Evolutionary conservation across 208 protist species (phyloP).

Genomic region (Herpetomonas tarakana): DNA sequence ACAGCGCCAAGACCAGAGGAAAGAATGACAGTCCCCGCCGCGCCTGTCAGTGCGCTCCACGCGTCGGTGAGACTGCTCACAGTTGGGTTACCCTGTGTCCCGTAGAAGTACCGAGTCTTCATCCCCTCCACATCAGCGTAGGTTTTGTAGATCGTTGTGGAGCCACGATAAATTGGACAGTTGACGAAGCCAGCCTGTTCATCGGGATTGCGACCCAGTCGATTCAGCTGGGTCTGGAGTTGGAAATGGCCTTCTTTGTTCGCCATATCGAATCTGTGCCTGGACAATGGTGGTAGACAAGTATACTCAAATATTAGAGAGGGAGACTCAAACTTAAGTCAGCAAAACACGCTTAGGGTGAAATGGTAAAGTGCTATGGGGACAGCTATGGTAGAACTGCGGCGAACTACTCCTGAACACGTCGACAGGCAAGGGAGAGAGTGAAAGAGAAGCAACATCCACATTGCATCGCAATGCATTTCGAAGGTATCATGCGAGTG

Average conservation of each 20-base stretch:
- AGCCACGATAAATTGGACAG: slow-evolving; percentile 23
- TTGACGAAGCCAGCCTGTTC: slow-evolving; percentile 24
- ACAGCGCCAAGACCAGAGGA: slow-evolving; percentile 25
- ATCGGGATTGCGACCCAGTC: slow-evolving; percentile 13
- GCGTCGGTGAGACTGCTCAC: slow-evolving; percentile 19
- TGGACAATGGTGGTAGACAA: no score
- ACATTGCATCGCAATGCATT: no score
- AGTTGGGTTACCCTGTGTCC: slow-evolving; percentile 20
- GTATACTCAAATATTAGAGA: no score
- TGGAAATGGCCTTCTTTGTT: background rate
- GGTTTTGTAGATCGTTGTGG: slow-evolving; percentile 21
- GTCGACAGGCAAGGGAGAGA: no score
- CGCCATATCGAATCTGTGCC: no score
- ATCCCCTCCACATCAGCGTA: slow-evolving; percentile 14
- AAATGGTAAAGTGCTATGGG: no score
- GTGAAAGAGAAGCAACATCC: no score
- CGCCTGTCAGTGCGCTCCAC: slow-evolving; percentile 27
- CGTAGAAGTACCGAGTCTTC: slow-evolving; percentile 15
- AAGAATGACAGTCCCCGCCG: slow-evolving; percentile 20
- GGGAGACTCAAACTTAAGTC: no score
- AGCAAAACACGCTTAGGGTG: no score
- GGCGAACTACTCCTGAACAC: no score
- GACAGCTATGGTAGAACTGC: no score
- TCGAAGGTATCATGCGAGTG: no score
- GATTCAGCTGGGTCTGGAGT: slow-evolving; percentile 19